Percentiles rank a stretch among this genome's conserved stretches.
phyloP scores from a whole-genome alignment of 1,284 basidiomycete genomes.

The Pascua sp. region DNA sequence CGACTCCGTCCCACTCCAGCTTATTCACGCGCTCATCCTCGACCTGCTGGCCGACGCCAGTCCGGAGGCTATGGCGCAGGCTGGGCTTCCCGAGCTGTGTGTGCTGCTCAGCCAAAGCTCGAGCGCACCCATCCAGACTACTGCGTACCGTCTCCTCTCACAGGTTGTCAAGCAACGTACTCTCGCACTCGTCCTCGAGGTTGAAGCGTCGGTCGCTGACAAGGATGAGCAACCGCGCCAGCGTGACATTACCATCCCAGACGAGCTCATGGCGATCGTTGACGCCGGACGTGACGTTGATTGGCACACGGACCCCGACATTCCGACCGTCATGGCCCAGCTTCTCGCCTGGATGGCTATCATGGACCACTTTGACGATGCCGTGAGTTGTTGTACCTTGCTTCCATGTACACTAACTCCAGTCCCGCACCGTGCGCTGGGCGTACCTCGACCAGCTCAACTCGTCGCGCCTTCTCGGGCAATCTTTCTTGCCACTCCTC shows the following conservation, averaged over 20 bases:
- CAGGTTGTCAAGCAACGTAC: constrained; percentile 37
- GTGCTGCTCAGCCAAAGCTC: constrained; percentile 33
- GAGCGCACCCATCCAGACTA: constrained; percentile 33
- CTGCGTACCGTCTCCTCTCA: constrained; percentile 39
- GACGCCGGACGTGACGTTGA: constrained; percentile 54
- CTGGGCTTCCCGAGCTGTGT: constrained; percentile 58
- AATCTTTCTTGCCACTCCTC: constrained; percentile 69
- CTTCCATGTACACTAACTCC: constrained; percentile 6
- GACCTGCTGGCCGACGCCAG: constrained; percentile 66
- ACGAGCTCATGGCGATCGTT: constrained; percentile 64
- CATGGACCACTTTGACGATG: constrained; percentile 80
- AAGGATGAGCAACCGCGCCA: constrained; percentile 11
- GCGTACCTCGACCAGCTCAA: constrained; percentile 82
- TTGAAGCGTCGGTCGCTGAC: constrained; percentile 55
- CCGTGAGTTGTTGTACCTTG: constrained; percentile 59
- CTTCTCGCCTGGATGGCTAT: constrained; percentile 87
- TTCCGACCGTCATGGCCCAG: constrained; percentile 44
- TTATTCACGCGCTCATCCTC: constrained; percentile 65
- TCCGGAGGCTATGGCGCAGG: constrained; percentile 60
- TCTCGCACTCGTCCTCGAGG: constrained; percentile 68
- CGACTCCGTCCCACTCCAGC: constrained; percentile 60
- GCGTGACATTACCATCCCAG: constrained; percentile 55
- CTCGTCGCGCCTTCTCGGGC: constrained; percentile 61
- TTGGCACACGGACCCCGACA: constrained; percentile 43
- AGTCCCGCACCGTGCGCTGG: constrained; percentile 44